phyloP scores from a whole-genome alignment of 2,329 filamentous ascomycete species.

The Scopulariopsis brevicaulis region DNA sequence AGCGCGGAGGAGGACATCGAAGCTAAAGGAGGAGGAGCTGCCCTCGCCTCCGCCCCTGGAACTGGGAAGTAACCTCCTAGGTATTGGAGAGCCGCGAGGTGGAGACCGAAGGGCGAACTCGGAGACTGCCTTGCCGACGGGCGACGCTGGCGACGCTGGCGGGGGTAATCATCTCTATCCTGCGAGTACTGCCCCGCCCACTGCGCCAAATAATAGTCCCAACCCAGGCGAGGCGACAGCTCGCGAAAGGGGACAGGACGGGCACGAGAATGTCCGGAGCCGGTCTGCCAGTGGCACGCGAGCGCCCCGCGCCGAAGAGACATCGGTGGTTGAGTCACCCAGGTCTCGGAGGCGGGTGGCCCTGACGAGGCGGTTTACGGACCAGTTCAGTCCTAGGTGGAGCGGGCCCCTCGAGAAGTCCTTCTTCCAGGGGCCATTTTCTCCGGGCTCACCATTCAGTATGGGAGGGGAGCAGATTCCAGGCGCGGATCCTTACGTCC shows the following conservation, averaged over 20 bases:
- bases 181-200: not conserved
- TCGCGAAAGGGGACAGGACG: not conserved
- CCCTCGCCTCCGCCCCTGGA: slow-evolving; percentile 2
- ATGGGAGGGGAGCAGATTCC: not conserved
- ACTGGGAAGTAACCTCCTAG: not conserved
- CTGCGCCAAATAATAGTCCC: not conserved
- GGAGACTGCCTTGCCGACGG: not conserved
- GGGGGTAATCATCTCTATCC: not conserved
- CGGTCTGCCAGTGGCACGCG: slow-evolving; percentile 1
- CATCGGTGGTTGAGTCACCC: not conserved
- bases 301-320: not conserved
- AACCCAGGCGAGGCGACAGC: not conserved
- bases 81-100: not conserved
- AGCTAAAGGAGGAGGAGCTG: not conserved
- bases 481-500: not conserved
- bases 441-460: not conserved
- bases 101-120: not conserved
- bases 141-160: not conserved
- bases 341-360: slow-evolving; percentile 1
- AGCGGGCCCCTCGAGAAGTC: slow-evolving; percentile 3
- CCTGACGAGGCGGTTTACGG: slow-evolving; percentile 1
- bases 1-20: not conserved
- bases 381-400: slow-evolving; percentile 3
- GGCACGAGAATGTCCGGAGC: not conserved
- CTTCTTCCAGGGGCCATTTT: slow-evolving; percentile 2